A percentile compares a stretch with the other conserved stretches of the same genome.
phyloP scores from a whole-genome alignment of 495 filamentous ascomycete genomes.

The Neurospora discreta region DNA sequence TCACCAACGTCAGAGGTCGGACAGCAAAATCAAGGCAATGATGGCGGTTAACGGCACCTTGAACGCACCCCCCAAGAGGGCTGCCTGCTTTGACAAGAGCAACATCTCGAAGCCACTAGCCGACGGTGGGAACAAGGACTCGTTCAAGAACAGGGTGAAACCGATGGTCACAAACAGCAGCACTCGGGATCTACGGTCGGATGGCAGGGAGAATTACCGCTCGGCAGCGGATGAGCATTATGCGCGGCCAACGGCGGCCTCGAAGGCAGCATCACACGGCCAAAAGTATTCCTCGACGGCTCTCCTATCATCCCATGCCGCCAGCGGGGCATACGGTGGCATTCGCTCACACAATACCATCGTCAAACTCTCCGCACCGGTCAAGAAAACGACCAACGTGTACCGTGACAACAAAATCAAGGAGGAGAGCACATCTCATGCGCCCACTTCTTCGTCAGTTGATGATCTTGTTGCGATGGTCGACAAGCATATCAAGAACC shows the following conservation, averaged over 20 bases:
- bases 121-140: conserved; percentile 39
- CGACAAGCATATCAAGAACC: conserved; percentile 21
- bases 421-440: conserved; percentile 4
- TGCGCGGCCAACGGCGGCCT: neutral
- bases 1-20: conserved; percentile 77
- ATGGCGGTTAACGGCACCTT: conserved; percentile 42
- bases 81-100: conserved; percentile 71
- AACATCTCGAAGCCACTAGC: conserved; percentile 48
- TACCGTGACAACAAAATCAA: conserved; percentile 49
- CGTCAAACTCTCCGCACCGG: neutral
- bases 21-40: conserved; percentile 50
- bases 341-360: neutral
- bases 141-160: conserved; percentile 12
- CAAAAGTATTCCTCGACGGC: conserved; percentile 7
- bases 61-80: conserved; percentile 61
- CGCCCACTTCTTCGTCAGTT: conserved; percentile 1
- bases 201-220: conserved; percentile 31
- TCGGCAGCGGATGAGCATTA: neutral
- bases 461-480: conserved; percentile 14
- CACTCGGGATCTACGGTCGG: conserved; percentile 36
- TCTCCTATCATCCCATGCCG: neutral
- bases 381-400: conserved; percentile 50
- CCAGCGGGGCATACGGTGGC: neutral
- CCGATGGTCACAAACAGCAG: conserved; percentile 18
- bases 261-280: conserved; percentile 3